Conservation (phyloP, 225 moss, liverwort and hornwort species). For the Takakia lepidozioides region DNA sequence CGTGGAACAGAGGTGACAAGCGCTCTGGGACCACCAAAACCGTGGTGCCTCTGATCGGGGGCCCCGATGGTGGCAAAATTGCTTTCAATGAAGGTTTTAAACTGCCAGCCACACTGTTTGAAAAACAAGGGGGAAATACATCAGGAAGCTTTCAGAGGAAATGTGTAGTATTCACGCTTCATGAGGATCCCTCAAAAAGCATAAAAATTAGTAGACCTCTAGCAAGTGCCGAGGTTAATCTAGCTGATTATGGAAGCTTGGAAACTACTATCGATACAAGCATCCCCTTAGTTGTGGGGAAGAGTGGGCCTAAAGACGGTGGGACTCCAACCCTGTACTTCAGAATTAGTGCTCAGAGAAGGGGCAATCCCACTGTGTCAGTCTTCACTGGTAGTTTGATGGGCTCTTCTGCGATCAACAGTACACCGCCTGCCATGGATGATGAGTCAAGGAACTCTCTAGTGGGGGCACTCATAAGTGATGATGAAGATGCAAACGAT, state of each 20-base stretch:
- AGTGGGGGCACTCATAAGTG: conserved; percentile 38
- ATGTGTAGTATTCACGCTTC: conserved; percentile 35
- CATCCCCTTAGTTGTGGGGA: conserved; percentile 41
- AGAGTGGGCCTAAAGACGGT: conserved; percentile 14
- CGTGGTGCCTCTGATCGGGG: conserved; percentile 31
- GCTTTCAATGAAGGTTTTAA: conserved; percentile 61
- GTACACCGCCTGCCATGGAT: conserved; percentile 10
- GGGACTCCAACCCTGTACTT: conserved; percentile 38
- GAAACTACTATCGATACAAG: conserved; percentile 21
- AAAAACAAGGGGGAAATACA: conserved; percentile 21
- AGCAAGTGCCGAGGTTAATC: conserved; percentile 43
- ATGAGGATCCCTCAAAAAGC: conserved; percentile 24
- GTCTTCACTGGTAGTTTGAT: conserved; percentile 6
- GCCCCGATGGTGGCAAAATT: conserved; percentile 38
- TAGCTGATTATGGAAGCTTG: conserved; percentile 48
- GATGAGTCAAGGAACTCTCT: conserved; percentile 23
- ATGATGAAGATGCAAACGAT: conserved; percentile 41
- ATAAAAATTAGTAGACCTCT: conserved; percentile 20
- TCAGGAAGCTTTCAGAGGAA: conserved; percentile 50
- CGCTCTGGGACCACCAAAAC: conserved; percentile 48
- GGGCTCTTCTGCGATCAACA: background rate
- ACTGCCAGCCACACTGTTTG: conserved; percentile 50
- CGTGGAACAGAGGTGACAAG: conserved; percentile 72
- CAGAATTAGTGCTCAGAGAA: conserved; percentile 24
- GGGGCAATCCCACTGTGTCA: conserved; percentile 16